Evolutionary conservation across 306 rosid genomes (phyloP).

Genomic region (Ormosia emarginata): DNA sequence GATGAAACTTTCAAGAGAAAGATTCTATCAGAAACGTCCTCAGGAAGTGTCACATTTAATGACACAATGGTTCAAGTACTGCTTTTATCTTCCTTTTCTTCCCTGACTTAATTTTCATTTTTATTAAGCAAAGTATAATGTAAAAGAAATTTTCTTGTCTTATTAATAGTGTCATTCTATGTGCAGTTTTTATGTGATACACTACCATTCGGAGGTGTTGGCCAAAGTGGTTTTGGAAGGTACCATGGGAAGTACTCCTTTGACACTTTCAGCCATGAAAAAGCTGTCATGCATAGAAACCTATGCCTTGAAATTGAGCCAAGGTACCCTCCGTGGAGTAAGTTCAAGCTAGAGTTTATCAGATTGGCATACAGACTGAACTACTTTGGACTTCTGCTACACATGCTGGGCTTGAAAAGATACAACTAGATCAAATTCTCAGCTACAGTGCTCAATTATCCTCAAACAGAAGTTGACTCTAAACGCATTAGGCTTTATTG

Average conservation of each 20-base stretch:
- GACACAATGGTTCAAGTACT: slow-evolving; percentile 78
- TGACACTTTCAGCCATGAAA: slow-evolving; percentile 89
- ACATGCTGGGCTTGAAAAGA: slow-evolving; percentile 52
- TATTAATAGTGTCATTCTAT: neutral
- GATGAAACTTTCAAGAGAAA: slow-evolving; percentile 56
- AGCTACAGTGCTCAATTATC: neutral
- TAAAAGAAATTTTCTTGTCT: neutral
- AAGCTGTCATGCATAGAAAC: slow-evolving; percentile 61
- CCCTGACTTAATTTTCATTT: neutral
- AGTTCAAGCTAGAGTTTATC: slow-evolving; percentile 65
- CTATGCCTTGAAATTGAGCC: slow-evolving; percentile 67
- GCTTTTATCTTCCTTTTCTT: neutral
- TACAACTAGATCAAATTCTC: slow-evolving; percentile 1
- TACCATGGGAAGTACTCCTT: slow-evolving; percentile 93
- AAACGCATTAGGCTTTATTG: neutral
- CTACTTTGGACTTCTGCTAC: slow-evolving; percentile 53
- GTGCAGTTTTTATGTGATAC: slow-evolving; percentile 50
- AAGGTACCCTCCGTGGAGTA: slow-evolving; percentile 85
- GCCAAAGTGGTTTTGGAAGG: slow-evolving; percentile 77
- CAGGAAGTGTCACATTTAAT: slow-evolving; percentile 82
- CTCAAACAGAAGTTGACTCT: neutral
- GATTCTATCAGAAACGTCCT: slow-evolving; percentile 73
- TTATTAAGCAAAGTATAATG: neutral
- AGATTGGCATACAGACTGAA: slow-evolving; percentile 62
- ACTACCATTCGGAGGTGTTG: slow-evolving; percentile 54